phyloP scores from a whole-genome alignment of 345 rosid species.

The Cardamine resedifolia region DNA sequence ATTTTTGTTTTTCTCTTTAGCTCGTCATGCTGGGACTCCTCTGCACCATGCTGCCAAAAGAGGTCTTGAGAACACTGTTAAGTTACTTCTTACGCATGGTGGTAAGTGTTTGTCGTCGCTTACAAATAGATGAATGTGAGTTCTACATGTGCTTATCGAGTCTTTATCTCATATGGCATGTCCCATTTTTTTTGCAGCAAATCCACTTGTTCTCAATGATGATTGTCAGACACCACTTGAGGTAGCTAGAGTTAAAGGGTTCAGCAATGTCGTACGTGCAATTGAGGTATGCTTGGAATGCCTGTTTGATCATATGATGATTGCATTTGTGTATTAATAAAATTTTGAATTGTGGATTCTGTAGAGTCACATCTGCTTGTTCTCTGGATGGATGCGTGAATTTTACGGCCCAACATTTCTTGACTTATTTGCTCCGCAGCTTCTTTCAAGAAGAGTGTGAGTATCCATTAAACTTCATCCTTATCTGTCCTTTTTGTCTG shows the following conservation, averaged over 20 bases:
- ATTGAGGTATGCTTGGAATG: slow-evolving; percentile 62
- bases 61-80: slow-evolving; percentile 76
- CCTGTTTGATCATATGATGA: not conserved
- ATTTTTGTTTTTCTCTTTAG: slow-evolving; percentile 35
- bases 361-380: slow-evolving; percentile 75
- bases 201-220: slow-evolving; percentile 78
- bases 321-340: not conserved
- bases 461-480: slow-evolving; percentile 23
- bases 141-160: not conserved
- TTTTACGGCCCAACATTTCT: slow-evolving; percentile 84
- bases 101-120: slow-evolving; percentile 42
- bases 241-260: slow-evolving; percentile 86
- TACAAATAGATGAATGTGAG: not conserved
- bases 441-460: slow-evolving; percentile 86
- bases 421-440: slow-evolving; percentile 77
- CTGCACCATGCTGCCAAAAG: slow-evolving; percentile 97
- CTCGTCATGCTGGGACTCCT: slow-evolving; percentile 88
- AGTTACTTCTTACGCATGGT: slow-evolving; percentile 76
- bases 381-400: slow-evolving; percentile 96
- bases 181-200: slow-evolving; percentile 51
- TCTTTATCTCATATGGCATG: not conserved
- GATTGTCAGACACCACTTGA: slow-evolving; percentile 90
- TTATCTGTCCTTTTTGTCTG: not conserved
- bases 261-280: slow-evolving; percentile 64
- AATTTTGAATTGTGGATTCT: slow-evolving; percentile 9